Conservation (phyloP, 2,329 filamentous ascomycete genomes). For the Ustilaginoidea virens region DNA sequence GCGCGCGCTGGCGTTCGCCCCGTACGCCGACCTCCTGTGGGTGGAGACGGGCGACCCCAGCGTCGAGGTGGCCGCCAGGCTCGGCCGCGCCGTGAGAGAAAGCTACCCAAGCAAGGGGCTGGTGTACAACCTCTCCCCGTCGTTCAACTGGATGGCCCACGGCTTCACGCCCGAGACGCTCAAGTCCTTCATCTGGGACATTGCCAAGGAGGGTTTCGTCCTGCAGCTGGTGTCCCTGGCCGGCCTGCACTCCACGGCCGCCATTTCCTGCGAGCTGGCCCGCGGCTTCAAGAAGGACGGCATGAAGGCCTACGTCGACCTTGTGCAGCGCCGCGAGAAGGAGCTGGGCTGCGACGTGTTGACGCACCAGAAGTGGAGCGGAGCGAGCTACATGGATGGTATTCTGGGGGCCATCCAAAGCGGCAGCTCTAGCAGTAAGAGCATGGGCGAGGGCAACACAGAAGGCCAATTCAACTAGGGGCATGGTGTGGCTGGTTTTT, state of each 20-base stretch:
- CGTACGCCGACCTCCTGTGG: constrained; percentile 91
- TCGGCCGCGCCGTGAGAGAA: constrained; percentile 61
- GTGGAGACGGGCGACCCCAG: constrained; percentile 87
- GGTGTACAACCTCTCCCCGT: constrained; percentile 91
- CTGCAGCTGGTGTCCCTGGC: constrained; percentile 53
- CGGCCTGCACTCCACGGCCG: constrained; percentile 49
- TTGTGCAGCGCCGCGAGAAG: constrained; percentile 82
- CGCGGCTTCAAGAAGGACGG: constrained; percentile 75
- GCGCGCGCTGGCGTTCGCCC: constrained; percentile 78
- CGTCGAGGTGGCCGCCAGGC: constrained; percentile 58
- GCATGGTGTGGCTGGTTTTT: too few species aligned
- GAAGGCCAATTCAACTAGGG: constrained; percentile 47
- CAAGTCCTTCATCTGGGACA: constrained; percentile 90
- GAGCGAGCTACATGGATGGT: constrained; percentile 63
- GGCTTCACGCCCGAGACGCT: constrained; percentile 74
- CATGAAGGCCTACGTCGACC: constrained; percentile 94
- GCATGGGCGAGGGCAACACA: constrained; percentile 91
- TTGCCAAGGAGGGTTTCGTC: constrained; percentile 73
- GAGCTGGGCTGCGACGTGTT: constrained; percentile 83
- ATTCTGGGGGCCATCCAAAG: constrained; percentile 84
- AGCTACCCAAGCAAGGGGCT: constrained; percentile 67
- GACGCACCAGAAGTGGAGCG: constrained; percentile 81
- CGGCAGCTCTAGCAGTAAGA: constrained; percentile 75
- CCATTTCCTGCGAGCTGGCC: constrained; percentile 58
- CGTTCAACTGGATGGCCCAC: constrained; percentile 97